Evolutionary conservation across 2,329 filamentous ascomycete genomes (phyloP).

Genomic region (Epichloe brachyelytri): DNA sequence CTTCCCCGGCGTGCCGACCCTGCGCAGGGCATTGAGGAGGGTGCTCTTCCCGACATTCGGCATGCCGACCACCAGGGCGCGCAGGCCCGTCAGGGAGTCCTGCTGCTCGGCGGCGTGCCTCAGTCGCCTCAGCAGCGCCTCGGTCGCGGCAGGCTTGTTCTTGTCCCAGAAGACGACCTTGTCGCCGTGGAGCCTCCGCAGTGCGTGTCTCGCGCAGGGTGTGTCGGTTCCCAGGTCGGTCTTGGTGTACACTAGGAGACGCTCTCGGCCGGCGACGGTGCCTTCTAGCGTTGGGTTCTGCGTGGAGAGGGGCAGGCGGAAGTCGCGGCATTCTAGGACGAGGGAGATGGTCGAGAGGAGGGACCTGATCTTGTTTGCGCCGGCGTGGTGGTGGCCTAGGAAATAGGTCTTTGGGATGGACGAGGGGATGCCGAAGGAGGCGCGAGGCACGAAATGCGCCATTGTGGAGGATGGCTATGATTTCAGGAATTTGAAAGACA

Average conservation of each 20-base stretch:
- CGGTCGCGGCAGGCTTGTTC: constrained; percentile 19
- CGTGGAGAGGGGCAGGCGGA: constrained; percentile 76
- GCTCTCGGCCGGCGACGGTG: constrained; percentile 55
- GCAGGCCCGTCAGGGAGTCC: constrained; percentile 62
- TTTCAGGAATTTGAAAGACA: background rate
- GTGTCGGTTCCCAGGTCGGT: constrained; percentile 51
- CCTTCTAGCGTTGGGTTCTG: constrained; percentile 83
- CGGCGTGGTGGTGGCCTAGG: constrained; percentile 80
- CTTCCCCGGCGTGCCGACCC: constrained; percentile 39
- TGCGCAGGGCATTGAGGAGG: constrained; percentile 76
- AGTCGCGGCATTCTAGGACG: constrained; percentile 89
- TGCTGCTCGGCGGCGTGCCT: constrained; percentile 18
- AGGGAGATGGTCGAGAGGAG: constrained; percentile 72
- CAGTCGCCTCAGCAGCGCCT: constrained; percentile 25
- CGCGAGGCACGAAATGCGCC: constrained; percentile 56
- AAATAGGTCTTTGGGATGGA: constrained; percentile 84
- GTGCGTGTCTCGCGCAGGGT: constrained; percentile 12
- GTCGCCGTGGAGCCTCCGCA: constrained; percentile 23
- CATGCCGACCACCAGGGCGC: constrained; percentile 88
- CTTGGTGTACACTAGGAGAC: constrained; percentile 87
- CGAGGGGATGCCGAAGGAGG: constrained; percentile 54
- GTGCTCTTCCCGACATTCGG: constrained; percentile 95
- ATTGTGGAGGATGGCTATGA: constrained; percentile 9
- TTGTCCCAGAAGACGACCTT: constrained; percentile 33
- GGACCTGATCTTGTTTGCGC: constrained; percentile 68